Evolutionary conservation across 306 rosid genomes (phyloP), one percentile per base, ranked within the genome.

Genomic region (Dryas drummondii): DNA sequence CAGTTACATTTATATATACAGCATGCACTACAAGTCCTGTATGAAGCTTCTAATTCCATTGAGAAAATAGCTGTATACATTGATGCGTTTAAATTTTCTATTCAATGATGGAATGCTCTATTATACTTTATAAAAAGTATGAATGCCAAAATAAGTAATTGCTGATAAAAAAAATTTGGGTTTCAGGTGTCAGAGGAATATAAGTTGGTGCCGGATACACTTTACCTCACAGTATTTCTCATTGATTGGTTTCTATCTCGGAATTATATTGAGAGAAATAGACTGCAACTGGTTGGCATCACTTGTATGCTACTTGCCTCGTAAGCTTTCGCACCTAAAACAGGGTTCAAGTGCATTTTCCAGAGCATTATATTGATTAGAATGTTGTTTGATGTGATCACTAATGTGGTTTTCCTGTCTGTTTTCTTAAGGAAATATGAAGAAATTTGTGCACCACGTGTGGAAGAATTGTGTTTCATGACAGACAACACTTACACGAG

Each of bases 271-370:
- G 91, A 89, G 80, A 89, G 94, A 76, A 91, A 82, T 15, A 80
- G 73, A 78, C 96, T 96, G 84, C 98, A 96, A 84, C 88, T 96
- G 79, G 82, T 96, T 56, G 99, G 99, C 77, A 88, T 92, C 88
- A 89, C 97, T 60, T 96, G 99, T 89, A 87, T 96, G 98, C 81
- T 92, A 60, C 88, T 96, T 74, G 89, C 97, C 69, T 96, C 99
- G 98, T 96, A 89, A 92, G 96, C 81, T 67, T 59, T 72, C 81
- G 27, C 49, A 83, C 73, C 72, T 48, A 51, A 46, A 17, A 37
- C 72, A 78, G 66, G 49, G 69, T 78, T 40, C 27, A 63, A 44
- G 6, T 60, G 22, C 10, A 55, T 54, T 32, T 57, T 26, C 17
- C n/a, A 52, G 63, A 61, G 19, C 26, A 22, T 65, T 7, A 32